These are phyloP conservation scores for Mortierella sp. DNA, from an alignment of 371 early-diverging fungal genomes.

Conservation along the genomic window DNA sequence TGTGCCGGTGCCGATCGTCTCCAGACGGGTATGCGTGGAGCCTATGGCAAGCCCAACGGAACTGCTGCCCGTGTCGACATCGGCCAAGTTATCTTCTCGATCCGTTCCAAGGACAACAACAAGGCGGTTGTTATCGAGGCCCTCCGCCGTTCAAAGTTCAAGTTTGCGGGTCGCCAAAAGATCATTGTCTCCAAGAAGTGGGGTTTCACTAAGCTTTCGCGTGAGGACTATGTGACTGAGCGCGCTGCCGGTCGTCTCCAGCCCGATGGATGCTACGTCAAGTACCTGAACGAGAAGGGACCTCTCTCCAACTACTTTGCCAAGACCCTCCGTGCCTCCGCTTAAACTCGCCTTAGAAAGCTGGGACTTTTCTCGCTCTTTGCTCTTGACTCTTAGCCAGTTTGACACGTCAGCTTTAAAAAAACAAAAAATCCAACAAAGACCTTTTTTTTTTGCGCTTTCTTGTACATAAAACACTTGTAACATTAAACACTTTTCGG, in stretches of 20 bases:
- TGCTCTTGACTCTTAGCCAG: background rate
- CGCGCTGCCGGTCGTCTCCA: slow-evolving; percentile 84
- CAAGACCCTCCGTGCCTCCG: slow-evolving; percentile 19
- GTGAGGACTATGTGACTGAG: slow-evolving; percentile 90
- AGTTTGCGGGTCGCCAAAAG: slow-evolving; percentile 99
- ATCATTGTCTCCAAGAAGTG: slow-evolving; percentile 99
- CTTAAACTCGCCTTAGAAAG: slow-evolving; percentile 6
- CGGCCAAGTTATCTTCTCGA: slow-evolving; percentile 97
- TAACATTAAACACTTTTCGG: slow-evolving; percentile 8
- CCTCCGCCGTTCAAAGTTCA: slow-evolving; percentile 99
- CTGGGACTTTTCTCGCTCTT: background rate
- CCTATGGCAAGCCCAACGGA: slow-evolving; percentile 99
- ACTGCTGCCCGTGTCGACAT: slow-evolving; percentile 99
- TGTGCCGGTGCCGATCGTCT: slow-evolving; percentile 99
- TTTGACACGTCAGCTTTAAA: background rate
- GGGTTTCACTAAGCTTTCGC: slow-evolving; percentile 99
- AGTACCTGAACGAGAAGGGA: slow-evolving; percentile 93
- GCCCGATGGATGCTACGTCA: slow-evolving; percentile 97
- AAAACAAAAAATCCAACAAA: background rate
- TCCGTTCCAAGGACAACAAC: slow-evolving; percentile 98
- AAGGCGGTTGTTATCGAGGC: slow-evolving; percentile 97
- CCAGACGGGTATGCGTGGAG: slow-evolving; percentile 99
- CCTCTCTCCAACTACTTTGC: slow-evolving; percentile 80
- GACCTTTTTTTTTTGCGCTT: background rate
- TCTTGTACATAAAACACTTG: slow-evolving; percentile 3